phyloP scores from a whole-genome alignment of 306 rosid species.

The Corylus heterophylla region DNA sequence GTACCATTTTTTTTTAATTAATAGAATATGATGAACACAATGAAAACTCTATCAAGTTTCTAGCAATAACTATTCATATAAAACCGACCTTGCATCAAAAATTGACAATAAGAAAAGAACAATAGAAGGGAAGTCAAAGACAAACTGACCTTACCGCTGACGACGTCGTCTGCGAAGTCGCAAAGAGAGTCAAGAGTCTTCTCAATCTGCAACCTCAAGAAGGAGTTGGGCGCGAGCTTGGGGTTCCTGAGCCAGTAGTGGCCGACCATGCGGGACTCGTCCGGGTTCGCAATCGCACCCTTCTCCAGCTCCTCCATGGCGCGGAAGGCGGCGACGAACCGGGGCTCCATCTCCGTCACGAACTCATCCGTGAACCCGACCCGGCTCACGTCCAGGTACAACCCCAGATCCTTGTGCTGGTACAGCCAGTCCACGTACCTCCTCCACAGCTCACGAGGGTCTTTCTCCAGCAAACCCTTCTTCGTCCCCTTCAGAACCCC shows the following conservation, averaged over 20 bases:
- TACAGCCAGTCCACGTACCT: conserved; percentile 86
- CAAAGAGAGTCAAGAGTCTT: conserved; percentile 58
- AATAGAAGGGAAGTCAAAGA: background rate
- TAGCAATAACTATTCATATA: background rate
- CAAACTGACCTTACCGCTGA: conserved; percentile 87
- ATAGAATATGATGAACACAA: background rate
- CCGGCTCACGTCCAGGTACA: conserved; percentile 84
- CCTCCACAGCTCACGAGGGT: conserved; percentile 69
- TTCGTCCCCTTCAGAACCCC: background rate
- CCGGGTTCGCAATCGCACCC: conserved; percentile 97
- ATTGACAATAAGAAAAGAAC: background rate
- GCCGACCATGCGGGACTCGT: conserved; percentile 94
- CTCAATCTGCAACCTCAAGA: conserved; percentile 68
- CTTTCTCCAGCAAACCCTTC: conserved; percentile 58
- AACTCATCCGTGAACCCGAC: conserved; percentile 90
- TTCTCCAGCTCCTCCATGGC: conserved; percentile 88
- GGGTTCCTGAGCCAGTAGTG: conserved; percentile 92
- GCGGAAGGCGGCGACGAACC: conserved; percentile 56
- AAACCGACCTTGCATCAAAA: background rate
- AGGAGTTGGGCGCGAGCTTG: conserved; percentile 65
- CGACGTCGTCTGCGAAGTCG: conserved; percentile 68
- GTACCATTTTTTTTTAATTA: background rate
- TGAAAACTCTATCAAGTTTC: background rate
- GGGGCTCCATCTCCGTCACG: conserved; percentile 74
- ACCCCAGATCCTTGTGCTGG: conserved; percentile 86